Base-by-base conservation (phyloP, 2,329 filamentous ascomycete species). In the Fusarium udum region DNA sequence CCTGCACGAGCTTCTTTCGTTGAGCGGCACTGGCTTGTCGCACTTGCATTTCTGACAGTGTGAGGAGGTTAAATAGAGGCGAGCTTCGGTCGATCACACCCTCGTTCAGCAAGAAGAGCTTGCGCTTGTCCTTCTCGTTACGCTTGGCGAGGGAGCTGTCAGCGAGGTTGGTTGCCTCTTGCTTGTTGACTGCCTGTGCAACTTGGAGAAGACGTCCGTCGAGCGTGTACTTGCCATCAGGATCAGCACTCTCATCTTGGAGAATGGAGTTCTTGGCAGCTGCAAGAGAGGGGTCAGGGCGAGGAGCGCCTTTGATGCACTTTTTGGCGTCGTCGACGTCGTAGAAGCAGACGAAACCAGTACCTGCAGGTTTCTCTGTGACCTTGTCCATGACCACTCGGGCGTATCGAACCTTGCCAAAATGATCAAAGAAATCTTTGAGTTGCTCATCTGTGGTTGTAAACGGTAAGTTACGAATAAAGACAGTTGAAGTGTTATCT, bases 401-500 rank as follows among this genome's bases (percentile, higher is more conserved):
- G 10, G 95, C 96, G 80, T 98, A 99, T 42, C 95, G 90, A 43
- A 98, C 86, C n/a, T 88, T 88, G 32, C 96, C 97, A 78, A 99
- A 98, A 77, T 92, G 87, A n/a, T 86, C 85, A 79, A 99, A 99
- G 80, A 98, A 95, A 57, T 91, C 87, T 79, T 95, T 92, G 49
- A 99, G 89, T 55, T 90, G 88, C 58, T 95, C 92, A 77, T 99
- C 95, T 24, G 92, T 93, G 48, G 91, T 91, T 4, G 92, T 95
- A 82, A 97, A 99, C 2, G 97, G 95, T 18, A 99, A 85, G 79
- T 99, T 99, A 74, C 96, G 94, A 77, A 99, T 89, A 83, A 99
- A 99, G 20, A 98, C 83, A 1, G 95, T 98, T 40, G 90, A 90
- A 5, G 90, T 90, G 77, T 94, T 93, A 80, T 93, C 77, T 20